Evolutionary conservation across 2,329 filamentous ascomycete genomes (phyloP).

Genomic region (Botrytis sinoallii): DNA sequence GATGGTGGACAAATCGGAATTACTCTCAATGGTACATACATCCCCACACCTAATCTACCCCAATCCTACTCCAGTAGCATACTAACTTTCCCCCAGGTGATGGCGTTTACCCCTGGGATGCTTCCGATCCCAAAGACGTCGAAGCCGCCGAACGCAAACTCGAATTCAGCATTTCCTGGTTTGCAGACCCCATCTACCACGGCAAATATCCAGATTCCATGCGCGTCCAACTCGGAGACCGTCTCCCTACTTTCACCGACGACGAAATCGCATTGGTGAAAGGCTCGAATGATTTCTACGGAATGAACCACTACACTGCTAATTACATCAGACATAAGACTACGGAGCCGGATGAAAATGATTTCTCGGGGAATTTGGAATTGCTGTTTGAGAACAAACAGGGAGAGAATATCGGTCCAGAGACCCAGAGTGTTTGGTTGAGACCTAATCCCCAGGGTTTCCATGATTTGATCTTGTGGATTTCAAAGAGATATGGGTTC

Average conservation of each 20-base stretch:
- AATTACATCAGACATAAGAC: slow-evolving; percentile 78
- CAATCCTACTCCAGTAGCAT: slow-evolving; percentile 21
- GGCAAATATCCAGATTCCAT: slow-evolving; percentile 83
- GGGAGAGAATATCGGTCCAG: slow-evolving; percentile 71
- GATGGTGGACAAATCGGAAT: slow-evolving; percentile 79
- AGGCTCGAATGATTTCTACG: slow-evolving; percentile 91
- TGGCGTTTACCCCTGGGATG: slow-evolving; percentile 79
- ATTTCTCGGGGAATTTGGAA: slow-evolving; percentile 75
- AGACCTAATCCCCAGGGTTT: slow-evolving; percentile 73
- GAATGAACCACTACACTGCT: slow-evolving; percentile 91
- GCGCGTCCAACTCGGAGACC: slow-evolving; percentile 74
- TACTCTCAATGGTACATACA: slow-evolving; percentile 67
- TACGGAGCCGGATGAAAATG: slow-evolving; percentile 57
- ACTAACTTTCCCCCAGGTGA: slow-evolving; percentile 52
- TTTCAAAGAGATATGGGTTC: slow-evolving; percentile 68
- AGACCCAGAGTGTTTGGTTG: slow-evolving; percentile 81
- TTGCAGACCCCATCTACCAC: slow-evolving; percentile 82
- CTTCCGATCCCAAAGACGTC: slow-evolving; percentile 68
- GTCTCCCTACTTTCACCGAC: slow-evolving; percentile 69
- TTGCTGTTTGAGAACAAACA: slow-evolving; percentile 66
- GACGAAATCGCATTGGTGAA: slow-evolving; percentile 72
- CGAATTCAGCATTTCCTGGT: slow-evolving; percentile 86
- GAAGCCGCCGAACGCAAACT: slow-evolving; percentile 77
- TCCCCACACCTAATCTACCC: slow-evolving; percentile 3
- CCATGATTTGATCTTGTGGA: slow-evolving; percentile 72